These are phyloP conservation scores for Podospora appendiculata DNA, from an alignment of 495 filamentous ascomycete genomes.

Conservation along the genomic window DNA sequence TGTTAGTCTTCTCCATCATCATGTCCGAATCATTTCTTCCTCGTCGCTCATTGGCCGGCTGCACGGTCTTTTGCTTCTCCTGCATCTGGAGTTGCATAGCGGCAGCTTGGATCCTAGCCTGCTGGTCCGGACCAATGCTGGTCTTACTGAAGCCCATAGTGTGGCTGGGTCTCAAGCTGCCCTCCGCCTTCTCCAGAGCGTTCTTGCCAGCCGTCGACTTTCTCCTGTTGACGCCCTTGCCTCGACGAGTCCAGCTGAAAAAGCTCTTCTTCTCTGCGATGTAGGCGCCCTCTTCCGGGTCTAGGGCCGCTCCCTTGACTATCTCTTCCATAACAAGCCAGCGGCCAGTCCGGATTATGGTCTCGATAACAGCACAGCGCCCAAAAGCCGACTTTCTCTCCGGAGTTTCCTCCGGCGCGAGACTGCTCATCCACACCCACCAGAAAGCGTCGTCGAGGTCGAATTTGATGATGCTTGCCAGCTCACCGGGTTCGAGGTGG, in stretches of 20 bases:
- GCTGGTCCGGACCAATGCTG: slow-evolving; percentile 85
- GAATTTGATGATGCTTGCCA: slow-evolving; percentile 80
- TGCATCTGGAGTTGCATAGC: slow-evolving; percentile 65
- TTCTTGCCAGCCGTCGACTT: slow-evolving; percentile 57
- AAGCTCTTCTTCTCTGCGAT: slow-evolving; percentile 91
- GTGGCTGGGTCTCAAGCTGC: slow-evolving; percentile 18
- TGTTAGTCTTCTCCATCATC: slow-evolving; percentile 72
- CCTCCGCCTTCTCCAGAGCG: slow-evolving; percentile 25
- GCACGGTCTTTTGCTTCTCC: slow-evolving; percentile 51
- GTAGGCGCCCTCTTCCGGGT: slow-evolving; percentile 75
- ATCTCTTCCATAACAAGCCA: slow-evolving; percentile 97
- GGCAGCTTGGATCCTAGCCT: slow-evolving; percentile 84
- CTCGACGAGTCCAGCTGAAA: slow-evolving; percentile 75
- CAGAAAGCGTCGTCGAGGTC: slow-evolving; percentile 95
- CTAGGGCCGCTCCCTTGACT: slow-evolving; percentile 84
- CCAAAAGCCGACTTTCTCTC: slow-evolving; percentile 89
- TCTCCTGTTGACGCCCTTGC: slow-evolving; percentile 54
- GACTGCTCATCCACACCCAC: slow-evolving; percentile 99
- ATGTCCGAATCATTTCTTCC: slow-evolving; percentile 47
- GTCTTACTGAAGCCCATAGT: slow-evolving; percentile 66
- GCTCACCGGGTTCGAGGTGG: slow-evolving; percentile 79
- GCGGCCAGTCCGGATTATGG: slow-evolving; percentile 65
- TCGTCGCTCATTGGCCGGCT: slow-evolving; percentile 31
- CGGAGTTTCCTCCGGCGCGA: slow-evolving; percentile 80
- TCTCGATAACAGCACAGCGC: slow-evolving; percentile 87